These are phyloP conservation scores for Parmales sp. DNA, from an alignment of 108 stramenopile genomes.

Conservation along the genomic window DNA sequence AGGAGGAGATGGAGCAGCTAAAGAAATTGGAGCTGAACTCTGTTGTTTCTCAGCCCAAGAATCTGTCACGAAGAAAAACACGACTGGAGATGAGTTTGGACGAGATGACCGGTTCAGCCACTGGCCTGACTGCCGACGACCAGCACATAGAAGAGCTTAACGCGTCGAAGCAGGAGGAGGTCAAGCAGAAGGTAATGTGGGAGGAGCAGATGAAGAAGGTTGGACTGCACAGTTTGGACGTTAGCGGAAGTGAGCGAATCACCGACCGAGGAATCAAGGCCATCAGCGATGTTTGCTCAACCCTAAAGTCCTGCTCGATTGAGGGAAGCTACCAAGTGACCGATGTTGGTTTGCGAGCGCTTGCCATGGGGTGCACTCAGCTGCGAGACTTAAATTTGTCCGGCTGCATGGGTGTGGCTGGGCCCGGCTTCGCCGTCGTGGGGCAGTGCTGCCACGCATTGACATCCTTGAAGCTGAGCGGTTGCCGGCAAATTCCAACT, in stretches of 20 bases:
- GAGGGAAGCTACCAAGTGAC: constrained; percentile 25
- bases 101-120: not conserved
- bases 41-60: not conserved
- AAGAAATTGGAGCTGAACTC: not conserved
- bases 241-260: not conserved
- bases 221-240: not conserved
- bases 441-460: constrained; percentile 28
- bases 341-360: constrained; percentile 26
- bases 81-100: not conserved
- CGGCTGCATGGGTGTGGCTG: constrained; percentile 34
- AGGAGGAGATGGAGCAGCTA: constrained; percentile 7
- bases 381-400: constrained; percentile 27
- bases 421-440: constrained; percentile 30
- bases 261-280: not conserved
- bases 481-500: constrained; percentile 32
- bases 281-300: not conserved
- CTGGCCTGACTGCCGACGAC: not conserved
- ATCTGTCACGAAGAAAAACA: not conserved
- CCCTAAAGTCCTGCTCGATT: not conserved
- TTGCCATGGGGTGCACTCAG: constrained; percentile 23
- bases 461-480: constrained; percentile 25
- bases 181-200: not conserved
- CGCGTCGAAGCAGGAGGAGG: not conserved
- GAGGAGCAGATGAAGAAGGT: not conserved
- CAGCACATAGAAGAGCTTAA: not conserved